Evolutionary conservation across 2,329 filamentous ascomycete genomes (phyloP).

Genomic region (Talaromyces marneffei): DNA sequence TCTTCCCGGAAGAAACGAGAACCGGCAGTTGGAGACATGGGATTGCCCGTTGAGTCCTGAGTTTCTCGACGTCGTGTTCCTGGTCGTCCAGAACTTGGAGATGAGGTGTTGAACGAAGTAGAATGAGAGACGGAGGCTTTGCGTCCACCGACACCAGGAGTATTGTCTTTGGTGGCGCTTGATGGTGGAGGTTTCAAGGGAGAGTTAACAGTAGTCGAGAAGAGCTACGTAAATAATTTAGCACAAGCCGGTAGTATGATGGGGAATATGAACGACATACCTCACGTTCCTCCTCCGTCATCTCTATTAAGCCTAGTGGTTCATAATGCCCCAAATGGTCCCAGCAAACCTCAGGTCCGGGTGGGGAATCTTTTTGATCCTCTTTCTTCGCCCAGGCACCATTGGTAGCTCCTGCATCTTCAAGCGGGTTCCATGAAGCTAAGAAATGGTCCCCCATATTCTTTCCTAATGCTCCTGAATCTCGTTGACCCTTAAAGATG

Average conservation of each 20-base stretch:
- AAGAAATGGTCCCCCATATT: constrained; percentile 65
- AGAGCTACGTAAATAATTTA: constrained; percentile 53
- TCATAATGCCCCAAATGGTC: constrained; percentile 63
- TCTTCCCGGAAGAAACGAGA: constrained; percentile 46
- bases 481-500: constrained; percentile 59
- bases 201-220: constrained; percentile 84
- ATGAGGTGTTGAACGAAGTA: constrained; percentile 62
- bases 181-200: constrained; percentile 79
- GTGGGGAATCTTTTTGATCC: constrained; percentile 66
- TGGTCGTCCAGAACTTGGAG: constrained; percentile 68
- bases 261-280: constrained; percentile 31
- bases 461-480: constrained; percentile 50
- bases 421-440: constrained; percentile 71
- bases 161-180: constrained; percentile 54
- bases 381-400: constrained; percentile 70
- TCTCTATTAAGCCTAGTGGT: constrained; percentile 66
- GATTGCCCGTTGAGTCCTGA: constrained; percentile 58
- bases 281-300: constrained; percentile 64
- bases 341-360: constrained; percentile 92
- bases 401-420: constrained; percentile 57
- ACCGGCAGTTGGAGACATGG: constrained; percentile 44
- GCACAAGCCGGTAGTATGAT: not conserved
- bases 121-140: constrained; percentile 72
- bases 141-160: constrained; percentile 50
- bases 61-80: constrained; percentile 79